These are phyloP conservation scores for Macrolepiota albuminosa DNA, from an alignment of 768 basidiomycete species.

Conservation along the genomic window DNA sequence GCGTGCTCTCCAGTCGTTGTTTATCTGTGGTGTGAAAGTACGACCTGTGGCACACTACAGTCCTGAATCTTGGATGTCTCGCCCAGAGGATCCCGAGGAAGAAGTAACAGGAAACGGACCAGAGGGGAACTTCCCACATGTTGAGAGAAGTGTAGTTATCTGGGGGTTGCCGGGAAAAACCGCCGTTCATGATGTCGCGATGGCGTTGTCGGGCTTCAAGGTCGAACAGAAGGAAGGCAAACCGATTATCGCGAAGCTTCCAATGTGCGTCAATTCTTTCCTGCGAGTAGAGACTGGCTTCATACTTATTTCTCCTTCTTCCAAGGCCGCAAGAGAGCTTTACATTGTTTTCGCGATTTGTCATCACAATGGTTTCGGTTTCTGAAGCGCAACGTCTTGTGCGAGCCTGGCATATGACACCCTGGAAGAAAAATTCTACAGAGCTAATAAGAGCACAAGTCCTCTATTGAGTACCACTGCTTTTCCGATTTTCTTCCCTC, in stretches of 20 bases:
- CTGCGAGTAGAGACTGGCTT: background rate
- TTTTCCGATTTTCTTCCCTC: background rate
- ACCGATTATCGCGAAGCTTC: slow-evolving; percentile 46
- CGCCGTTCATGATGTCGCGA: slow-evolving; percentile 27
- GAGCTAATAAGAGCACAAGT: slow-evolving; percentile 15
- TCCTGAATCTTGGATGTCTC: slow-evolving; percentile 5
- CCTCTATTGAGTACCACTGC: slow-evolving; percentile 15
- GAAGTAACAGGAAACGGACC: slow-evolving; percentile 39
- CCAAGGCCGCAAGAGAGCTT: slow-evolving; percentile 33
- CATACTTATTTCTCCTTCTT: background rate
- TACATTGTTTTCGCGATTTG: slow-evolving; percentile 44
- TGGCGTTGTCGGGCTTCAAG: slow-evolving; percentile 38
- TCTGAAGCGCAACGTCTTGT: slow-evolving; percentile 70
- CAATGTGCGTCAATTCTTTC: slow-evolving; percentile 34
- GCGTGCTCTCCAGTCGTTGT: slow-evolving; percentile 34
- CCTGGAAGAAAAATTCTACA: slow-evolving; percentile 11
- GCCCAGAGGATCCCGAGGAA: slow-evolving; percentile 3
- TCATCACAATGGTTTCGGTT: slow-evolving; percentile 49
- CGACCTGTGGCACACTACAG: slow-evolving; percentile 24
- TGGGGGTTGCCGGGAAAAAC: slow-evolving; percentile 57
- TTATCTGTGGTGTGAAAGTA: slow-evolving; percentile 42
- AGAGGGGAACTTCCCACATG: slow-evolving; percentile 43
- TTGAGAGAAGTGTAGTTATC: slow-evolving; percentile 52
- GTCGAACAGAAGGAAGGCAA: slow-evolving; percentile 36
- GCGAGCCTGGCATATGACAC: slow-evolving; percentile 56